Evolutionary conservation across 352 stramenopile genomes (phyloP).

Genomic region (Halophytophthora batemanensis): DNA sequence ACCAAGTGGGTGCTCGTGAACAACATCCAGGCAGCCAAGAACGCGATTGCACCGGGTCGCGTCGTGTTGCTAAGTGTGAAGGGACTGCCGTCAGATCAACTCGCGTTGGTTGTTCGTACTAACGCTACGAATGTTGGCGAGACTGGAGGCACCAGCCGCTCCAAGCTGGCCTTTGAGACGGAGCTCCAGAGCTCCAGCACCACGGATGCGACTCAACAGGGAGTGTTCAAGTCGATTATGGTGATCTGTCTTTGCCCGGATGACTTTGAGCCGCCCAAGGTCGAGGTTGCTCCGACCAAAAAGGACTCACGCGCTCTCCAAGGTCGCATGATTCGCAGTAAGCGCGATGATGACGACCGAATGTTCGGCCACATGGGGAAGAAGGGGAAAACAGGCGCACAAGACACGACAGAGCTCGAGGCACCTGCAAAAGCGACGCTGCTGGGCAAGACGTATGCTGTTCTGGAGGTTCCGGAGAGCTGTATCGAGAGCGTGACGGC

Average conservation of each 20-base stretch:
- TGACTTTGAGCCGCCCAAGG: constrained; percentile 53
- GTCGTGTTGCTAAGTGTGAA: constrained; percentile 67
- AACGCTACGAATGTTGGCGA: constrained; percentile 24
- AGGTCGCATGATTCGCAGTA: constrained; percentile 47
- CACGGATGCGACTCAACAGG: constrained; percentile 15
- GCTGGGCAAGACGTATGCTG: constrained; percentile 61
- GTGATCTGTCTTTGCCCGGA: constrained; percentile 67
- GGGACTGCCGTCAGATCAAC: constrained; percentile 50
- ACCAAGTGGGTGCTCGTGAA: constrained; percentile 73
- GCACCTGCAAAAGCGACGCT: constrained; percentile 54
- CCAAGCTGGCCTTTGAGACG: constrained; percentile 47
- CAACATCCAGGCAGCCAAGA: constrained; percentile 56
- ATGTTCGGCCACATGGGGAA: constrained; percentile 36
- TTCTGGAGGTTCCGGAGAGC: constrained; percentile 76
- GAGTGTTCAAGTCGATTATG: constrained; percentile 75
- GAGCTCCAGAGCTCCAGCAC: constrained; percentile 17
- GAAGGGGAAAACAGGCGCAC: constrained; percentile 29
- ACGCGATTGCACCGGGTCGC: constrained; percentile 57
- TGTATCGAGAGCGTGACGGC: constrained; percentile 71
- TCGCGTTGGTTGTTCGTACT: constrained; percentile 64
- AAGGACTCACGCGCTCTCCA: constrained; percentile 15
- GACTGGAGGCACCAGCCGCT: constrained; percentile 23
- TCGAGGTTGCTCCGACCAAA: constrained; percentile 14
- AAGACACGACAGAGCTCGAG: constrained; percentile 42
- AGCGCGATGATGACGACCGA: constrained; percentile 44